These are phyloP conservation scores for Botryotinia convoluta DNA, from an alignment of 2,329 filamentous ascomycete genomes.

Conservation along the genomic window DNA sequence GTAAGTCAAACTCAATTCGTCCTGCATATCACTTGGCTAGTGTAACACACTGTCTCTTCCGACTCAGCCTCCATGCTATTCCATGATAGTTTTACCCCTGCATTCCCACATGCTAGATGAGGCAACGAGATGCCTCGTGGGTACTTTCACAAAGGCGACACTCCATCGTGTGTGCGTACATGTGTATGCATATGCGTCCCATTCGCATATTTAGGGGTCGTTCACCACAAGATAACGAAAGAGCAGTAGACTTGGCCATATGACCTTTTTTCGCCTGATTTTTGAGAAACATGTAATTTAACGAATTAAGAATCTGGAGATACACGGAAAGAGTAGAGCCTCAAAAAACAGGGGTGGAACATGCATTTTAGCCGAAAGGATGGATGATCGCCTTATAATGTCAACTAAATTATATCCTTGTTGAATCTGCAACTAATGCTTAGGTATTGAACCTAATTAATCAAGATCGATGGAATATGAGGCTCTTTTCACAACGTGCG, in stretches of 20 bases:
- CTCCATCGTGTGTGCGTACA: not conserved
- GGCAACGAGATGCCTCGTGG: constrained; percentile 5
- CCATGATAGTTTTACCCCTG: not conserved
- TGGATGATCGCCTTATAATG: not conserved
- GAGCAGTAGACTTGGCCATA: not conserved
- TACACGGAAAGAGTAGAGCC: not conserved
- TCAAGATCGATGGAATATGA: not conserved
- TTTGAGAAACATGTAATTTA: not conserved
- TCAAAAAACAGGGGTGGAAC: not conserved
- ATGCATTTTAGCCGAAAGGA: not conserved
- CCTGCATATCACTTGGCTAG: not conserved
- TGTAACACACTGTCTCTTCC: not conserved
- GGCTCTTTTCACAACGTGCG: not conserved
- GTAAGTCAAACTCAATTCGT: constrained; percentile 3
- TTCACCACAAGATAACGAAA: not conserved
- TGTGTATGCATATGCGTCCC: not conserved
- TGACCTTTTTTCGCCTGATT: not conserved
- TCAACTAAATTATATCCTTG: not conserved
- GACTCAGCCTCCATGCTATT: not conserved
- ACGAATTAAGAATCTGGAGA: not conserved
- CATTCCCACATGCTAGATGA: not conserved
- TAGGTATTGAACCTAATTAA: not conserved
- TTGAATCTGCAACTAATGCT: not conserved
- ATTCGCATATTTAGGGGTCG: not conserved
- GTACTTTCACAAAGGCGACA: not conserved